phyloP scores from a whole-genome alignment of 2,329 filamentous ascomycete species.

The Scedosporium boydii region DNA sequence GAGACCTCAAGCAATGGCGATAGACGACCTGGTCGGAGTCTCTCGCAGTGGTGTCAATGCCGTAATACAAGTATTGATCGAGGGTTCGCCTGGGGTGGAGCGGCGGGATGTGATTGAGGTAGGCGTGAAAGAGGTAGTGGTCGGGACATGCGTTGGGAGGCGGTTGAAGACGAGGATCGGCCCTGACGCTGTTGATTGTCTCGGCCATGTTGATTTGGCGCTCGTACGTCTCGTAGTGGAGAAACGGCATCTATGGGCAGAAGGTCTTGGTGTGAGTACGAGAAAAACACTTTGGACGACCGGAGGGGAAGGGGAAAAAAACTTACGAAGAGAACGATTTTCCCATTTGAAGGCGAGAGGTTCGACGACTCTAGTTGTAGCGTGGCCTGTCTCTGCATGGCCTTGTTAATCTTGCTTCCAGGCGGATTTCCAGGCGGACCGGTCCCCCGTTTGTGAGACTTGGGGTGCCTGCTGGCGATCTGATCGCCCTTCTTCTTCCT shows the following conservation, averaged over 20 bases:
- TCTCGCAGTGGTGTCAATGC: conserved; percentile 26
- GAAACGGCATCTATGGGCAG: conserved; percentile 24
- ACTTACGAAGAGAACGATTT: conserved; percentile 21
- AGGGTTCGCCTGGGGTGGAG: conserved; percentile 34
- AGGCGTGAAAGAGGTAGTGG: conserved; percentile 10
- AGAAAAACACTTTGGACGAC: no score
- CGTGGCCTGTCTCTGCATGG: background rate
- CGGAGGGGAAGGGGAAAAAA: background rate
- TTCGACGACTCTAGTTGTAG: background rate
- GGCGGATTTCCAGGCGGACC: background rate
- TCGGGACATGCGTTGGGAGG: conserved; percentile 1
- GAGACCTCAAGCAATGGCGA: conserved; percentile 13
- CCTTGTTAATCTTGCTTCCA: background rate
- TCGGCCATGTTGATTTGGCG: conserved; percentile 18
- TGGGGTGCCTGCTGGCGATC: conserved; percentile 5
- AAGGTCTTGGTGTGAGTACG: background rate
- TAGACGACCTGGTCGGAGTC: conserved; percentile 34
- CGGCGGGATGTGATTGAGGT: conserved; percentile 22
- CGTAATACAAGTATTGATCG: conserved; percentile 34
- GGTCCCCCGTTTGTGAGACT: conserved; percentile 1
- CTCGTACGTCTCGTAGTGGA: conserved; percentile 30
- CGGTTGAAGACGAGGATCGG: background rate
- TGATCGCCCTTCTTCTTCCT: conserved; percentile 5
- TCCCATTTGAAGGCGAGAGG: conserved; percentile 13
- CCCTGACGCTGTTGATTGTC: conserved; percentile 14